phyloP scores from a whole-genome alignment of 441 rosid species.

The Pelargonium australe region DNA sequence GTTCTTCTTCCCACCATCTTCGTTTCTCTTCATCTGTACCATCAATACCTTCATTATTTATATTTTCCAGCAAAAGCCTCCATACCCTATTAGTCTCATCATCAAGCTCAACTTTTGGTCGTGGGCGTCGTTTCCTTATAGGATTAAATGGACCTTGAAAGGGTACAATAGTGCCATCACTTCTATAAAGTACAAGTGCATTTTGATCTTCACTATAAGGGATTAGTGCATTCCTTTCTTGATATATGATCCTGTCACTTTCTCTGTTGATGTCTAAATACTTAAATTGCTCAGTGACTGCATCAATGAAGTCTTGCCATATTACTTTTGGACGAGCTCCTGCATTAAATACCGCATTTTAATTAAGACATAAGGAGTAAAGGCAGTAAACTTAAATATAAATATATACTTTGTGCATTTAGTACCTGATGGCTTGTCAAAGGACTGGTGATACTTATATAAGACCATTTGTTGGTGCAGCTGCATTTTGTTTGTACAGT shows the following conservation, averaged over 20 bases:
- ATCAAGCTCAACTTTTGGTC: constrained; percentile 90
- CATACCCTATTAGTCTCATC: constrained; percentile 78
- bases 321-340: constrained; percentile 38
- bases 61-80: constrained; percentile 81
- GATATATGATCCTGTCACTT: constrained; percentile 18
- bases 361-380: constrained; percentile 16
- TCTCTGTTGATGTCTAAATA: constrained; percentile 43
- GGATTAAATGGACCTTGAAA: constrained; percentile 19
- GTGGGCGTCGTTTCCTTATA: constrained; percentile 49
- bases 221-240: constrained; percentile 44
- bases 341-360: constrained; percentile 30
- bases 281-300: constrained; percentile 31
- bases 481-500: constrained; percentile 26
- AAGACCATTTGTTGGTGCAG: constrained; percentile 30
- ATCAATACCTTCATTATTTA: constrained; percentile 45
- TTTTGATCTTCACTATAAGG: constrained; percentile 40
- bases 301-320: constrained; percentile 37
- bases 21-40: constrained; percentile 36
- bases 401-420: constrained; percentile 8
- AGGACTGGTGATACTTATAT: constrained; percentile 27
- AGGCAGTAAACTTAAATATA: constrained; percentile 2
- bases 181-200: constrained; percentile 53
- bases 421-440: constrained; percentile 41
- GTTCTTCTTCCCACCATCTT: constrained; percentile 86
- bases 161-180: constrained; percentile 53